phyloP scores from a whole-genome alignment of 805 yeast genomes.

The Metschnikowia drakensbergensis region DNA sequence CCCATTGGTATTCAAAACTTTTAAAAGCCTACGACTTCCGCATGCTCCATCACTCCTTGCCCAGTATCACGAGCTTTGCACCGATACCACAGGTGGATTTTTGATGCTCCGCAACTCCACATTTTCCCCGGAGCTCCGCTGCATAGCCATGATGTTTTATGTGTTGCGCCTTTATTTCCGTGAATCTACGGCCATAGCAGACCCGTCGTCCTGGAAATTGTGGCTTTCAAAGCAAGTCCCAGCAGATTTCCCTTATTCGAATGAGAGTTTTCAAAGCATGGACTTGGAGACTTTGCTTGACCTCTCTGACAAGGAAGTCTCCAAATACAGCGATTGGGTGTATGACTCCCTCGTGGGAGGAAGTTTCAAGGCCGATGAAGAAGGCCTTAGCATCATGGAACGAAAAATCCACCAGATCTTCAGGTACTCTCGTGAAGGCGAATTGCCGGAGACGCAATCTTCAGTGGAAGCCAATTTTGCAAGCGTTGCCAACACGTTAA shows the following conservation, averaged over 20 bases:
- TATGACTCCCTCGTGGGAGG: constrained; percentile 30
- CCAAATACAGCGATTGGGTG: constrained; percentile 51
- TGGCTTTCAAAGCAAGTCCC: constrained; percentile 16
- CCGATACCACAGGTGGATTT: constrained; percentile 10
- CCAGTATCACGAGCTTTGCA: constrained; percentile 25
- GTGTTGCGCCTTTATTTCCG: constrained; percentile 29
- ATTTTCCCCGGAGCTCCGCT: constrained; percentile 34
- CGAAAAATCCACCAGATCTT: constrained; percentile 33
- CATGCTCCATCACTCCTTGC: constrained; percentile 46
- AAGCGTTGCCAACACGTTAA: constrained; percentile 6
- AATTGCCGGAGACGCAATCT: neutral
- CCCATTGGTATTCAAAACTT: constrained; percentile 37
- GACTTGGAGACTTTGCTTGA: constrained; percentile 31
- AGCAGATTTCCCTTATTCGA: constrained; percentile 8
- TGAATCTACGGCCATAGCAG: constrained; percentile 9
- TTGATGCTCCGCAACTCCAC: constrained; percentile 5
- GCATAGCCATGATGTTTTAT: constrained; percentile 30
- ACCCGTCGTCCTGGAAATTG: constrained; percentile 18
- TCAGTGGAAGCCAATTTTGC: neutral
- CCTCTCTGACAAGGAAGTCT: constrained; percentile 48
- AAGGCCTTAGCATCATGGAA: constrained; percentile 24
- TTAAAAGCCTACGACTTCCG: constrained; percentile 43
- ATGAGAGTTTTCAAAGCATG: constrained; percentile 11
- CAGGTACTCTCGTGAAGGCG: constrained; percentile 6
- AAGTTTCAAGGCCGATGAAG: constrained; percentile 16